Evolutionary conservation across 129 eudicot species (phyloP).

Genomic region (Centaurea solstitialis): DNA sequence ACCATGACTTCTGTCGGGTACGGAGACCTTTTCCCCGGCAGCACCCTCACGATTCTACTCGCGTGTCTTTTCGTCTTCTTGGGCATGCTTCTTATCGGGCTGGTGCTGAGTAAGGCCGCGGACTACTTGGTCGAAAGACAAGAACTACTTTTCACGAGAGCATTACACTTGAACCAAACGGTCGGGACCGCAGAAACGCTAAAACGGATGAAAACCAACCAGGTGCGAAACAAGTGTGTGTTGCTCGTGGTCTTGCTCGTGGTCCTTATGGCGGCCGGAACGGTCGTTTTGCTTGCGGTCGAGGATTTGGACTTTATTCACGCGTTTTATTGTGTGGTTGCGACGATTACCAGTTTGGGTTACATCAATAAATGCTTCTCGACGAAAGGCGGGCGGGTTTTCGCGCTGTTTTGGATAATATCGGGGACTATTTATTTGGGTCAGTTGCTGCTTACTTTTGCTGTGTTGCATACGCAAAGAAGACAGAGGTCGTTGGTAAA

Average conservation of each 20-base stretch:
- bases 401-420: slow-evolving; percentile 89
- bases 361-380: slow-evolving; percentile 92
- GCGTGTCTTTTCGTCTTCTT: slow-evolving; percentile 83
- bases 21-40: slow-evolving; percentile 85
- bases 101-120: slow-evolving; percentile 74
- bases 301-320: slow-evolving; percentile 72
- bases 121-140: slow-evolving; percentile 89
- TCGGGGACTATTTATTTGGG: slow-evolving; percentile 74
- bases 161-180: slow-evolving; percentile 56
- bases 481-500: slow-evolving; percentile 58
- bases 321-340: slow-evolving; percentile 88
- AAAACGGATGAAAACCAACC: slow-evolving; percentile 61
- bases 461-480: slow-evolving; percentile 72
- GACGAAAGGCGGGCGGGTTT: slow-evolving; percentile 77
- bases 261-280: slow-evolving; percentile 66
- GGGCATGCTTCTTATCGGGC: slow-evolving; percentile 81
- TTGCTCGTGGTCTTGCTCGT: slow-evolving; percentile 45
- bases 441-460: slow-evolving; percentile 75
- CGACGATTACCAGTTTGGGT: slow-evolving; percentile 85
- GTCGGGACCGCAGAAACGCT: slow-evolving; percentile 57
- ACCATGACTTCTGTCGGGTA: slow-evolving; percentile 98
- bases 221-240: slow-evolving; percentile 67
- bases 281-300: slow-evolving; percentile 50
- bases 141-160: slow-evolving; percentile 64
- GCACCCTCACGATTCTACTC: slow-evolving; percentile 54